phyloP scores from a whole-genome alignment of 2,329 filamentous ascomycete species.

The Aureobasidium sp. region DNA sequence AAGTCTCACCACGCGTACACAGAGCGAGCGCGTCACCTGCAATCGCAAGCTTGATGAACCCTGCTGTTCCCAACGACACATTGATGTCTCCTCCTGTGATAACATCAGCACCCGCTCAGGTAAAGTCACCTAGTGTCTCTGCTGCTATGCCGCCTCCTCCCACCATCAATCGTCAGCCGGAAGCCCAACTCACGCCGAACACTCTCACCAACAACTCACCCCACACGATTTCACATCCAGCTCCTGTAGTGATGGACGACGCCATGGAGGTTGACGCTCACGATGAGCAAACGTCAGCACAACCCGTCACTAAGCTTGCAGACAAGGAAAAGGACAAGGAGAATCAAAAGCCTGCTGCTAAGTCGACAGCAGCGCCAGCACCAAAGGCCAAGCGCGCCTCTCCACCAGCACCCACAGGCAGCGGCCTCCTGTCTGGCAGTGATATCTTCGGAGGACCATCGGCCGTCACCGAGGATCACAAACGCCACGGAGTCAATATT shows the following conservation, averaged over 20 bases:
- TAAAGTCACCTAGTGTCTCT: background rate
- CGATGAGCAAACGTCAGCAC: background rate
- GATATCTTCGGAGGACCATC: constrained; percentile 49
- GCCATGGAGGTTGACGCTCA: constrained; percentile 25
- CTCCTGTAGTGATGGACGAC: constrained; percentile 19
- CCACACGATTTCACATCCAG: constrained; percentile 16
- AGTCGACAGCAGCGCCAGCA: constrained; percentile 13
- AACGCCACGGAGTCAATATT: constrained; percentile 60
- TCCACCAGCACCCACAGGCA: constrained; percentile 50
- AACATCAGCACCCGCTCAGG: constrained; percentile 14
- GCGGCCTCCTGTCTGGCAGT: constrained; percentile 55
- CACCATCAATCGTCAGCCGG: background rate
- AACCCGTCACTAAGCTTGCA: background rate
- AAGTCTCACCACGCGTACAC: constrained; percentile 42
- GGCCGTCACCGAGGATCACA: constrained; percentile 35
- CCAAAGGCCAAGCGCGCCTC: constrained; percentile 39
- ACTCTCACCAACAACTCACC: constrained; percentile 12
- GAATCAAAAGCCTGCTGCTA: background rate
- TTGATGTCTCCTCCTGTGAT: constrained; percentile 20
- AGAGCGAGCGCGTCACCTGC: constrained; percentile 84
- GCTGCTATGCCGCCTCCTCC: constrained; percentile 5
- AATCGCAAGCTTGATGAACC: constrained; percentile 71
- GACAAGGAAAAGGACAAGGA: constrained; percentile 12
- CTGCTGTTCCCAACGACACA: constrained; percentile 22
- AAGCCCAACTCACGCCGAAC: constrained; percentile 5